Conservation (phyloP, 495 filamentous ascomycete species). For the Trichoderma virens region DNA sequence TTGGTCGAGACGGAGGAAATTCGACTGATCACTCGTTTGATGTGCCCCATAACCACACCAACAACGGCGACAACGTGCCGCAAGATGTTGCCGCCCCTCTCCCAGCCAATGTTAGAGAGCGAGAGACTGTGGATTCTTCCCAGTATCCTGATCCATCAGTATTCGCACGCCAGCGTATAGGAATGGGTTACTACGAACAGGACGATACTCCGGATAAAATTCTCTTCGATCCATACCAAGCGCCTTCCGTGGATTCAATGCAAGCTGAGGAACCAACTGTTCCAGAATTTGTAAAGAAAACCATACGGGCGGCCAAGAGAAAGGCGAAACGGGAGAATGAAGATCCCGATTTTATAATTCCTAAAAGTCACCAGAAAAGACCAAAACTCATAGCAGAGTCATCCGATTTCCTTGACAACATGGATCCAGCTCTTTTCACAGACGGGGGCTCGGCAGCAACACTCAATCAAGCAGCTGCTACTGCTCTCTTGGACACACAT, state of each 20-base stretch:
- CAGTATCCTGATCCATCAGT: conserved; percentile 41
- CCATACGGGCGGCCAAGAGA: conserved; percentile 37
- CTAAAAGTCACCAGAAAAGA: conserved; percentile 30
- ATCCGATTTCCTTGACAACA: conserved; percentile 27
- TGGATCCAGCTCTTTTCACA: conserved; percentile 31
- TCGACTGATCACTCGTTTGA: conserved; percentile 12
- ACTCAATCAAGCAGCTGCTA: not conserved
- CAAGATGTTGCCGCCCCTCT: not conserved
- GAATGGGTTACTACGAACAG: conserved; percentile 48
- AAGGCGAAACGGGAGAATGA: conserved; percentile 35
- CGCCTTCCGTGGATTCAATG: conserved; percentile 31
- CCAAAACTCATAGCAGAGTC: conserved; percentile 17
- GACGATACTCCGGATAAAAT: conserved; percentile 43
- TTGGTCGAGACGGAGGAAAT: conserved; percentile 22
- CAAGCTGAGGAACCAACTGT: conserved; percentile 30
- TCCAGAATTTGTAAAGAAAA: conserved; percentile 41
- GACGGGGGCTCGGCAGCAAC: not conserved
- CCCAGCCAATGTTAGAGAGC: not conserved
- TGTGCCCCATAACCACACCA: conserved; percentile 15
- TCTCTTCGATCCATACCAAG: conserved; percentile 42
- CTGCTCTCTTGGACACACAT: not conserved
- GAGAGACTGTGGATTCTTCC: conserved; percentile 23
- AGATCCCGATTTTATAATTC: conserved; percentile 40
- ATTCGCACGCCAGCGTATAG: conserved; percentile 37
- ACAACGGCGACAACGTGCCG: not conserved